These are phyloP conservation scores for Cercospora beticola DNA, from an alignment of 2,329 filamentous ascomycete genomes.

Conservation along the genomic window DNA sequence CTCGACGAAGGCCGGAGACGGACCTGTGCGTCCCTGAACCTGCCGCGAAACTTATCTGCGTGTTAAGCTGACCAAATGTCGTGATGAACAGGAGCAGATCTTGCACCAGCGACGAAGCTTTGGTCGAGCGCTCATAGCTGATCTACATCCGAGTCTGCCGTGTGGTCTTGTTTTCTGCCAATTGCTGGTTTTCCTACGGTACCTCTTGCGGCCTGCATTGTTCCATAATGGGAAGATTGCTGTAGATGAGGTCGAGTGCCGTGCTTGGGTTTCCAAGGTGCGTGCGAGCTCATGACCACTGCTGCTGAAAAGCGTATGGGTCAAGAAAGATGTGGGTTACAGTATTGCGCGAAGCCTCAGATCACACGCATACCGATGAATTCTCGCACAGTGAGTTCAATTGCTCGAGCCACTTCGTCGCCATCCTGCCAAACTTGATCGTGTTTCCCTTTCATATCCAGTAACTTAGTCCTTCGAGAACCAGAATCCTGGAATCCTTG, in stretches of 20 bases:
- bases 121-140: neutral
- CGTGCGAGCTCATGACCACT: neutral
- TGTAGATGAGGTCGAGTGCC: neutral
- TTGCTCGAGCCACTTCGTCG: slow-evolving; percentile 52
- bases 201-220: neutral
- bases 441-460: slow-evolving; percentile 59
- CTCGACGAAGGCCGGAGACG: neutral
- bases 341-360: neutral
- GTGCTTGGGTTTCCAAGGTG: neutral
- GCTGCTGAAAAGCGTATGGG: neutral
- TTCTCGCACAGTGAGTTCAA: slow-evolving; percentile 30
- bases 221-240: neutral
- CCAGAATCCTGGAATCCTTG: slow-evolving; percentile 41
- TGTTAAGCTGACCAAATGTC: neutral
- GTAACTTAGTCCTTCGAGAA: slow-evolving; percentile 39
- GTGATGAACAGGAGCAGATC: neutral
- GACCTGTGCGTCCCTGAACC: neutral
- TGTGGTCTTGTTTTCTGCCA: neutral
- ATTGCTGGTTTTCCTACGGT: neutral
- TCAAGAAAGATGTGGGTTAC: neutral
- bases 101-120: neutral
- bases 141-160: neutral
- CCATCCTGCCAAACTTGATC: slow-evolving; percentile 65
- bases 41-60: neutral
- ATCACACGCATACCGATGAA: slow-evolving; percentile 14